Base-by-base conservation (phyloP, 306 rosid species). In the Cicer pinnatifidum region DNA sequence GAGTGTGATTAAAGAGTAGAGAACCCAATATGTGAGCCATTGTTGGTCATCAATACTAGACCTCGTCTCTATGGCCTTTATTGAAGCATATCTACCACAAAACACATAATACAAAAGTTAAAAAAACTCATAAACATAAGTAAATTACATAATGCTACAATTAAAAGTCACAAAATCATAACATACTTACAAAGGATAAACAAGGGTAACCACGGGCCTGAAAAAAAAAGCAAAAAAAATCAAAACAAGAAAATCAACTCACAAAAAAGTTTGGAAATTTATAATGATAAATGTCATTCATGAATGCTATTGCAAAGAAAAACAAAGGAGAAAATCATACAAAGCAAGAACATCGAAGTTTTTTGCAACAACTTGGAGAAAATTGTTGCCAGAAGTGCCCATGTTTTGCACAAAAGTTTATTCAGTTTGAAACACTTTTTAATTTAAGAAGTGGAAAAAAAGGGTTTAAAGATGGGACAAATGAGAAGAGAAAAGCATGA, bases 1-100 rank as follows among this genome's bases (percentile, higher is more conserved):
- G 76, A 94, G 89, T 43, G 97, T 89, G 28, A 88, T 85, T 48
- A 94, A 71, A 66, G 99, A 94, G 71, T 94, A 94, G 11, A 94
- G 88, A 81, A 91, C 95, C 97, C 97, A 94, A 79, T 94, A 94
- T 0, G 99, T 94, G 5, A 94, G 97, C 99, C 99, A 94, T 78
- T 94, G 96, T 23, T 94, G 93, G 58, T 94, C 97, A 77, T 94
- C 96, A 9, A 77, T 69, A 8, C 63, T 85, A 47, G 96, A 91
- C 80, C 66, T 86, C 40, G 87, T 94, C 87, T 94, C 97, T 75
- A 94, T 94, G 33, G 99, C 99, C 78, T 53, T 87, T 54, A 94
- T 82, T 1, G 96, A 94, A 73, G 99, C 96, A 77, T 91, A 81
- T 63, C 96, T 94, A 28, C 12, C 68, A 69, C 64, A 33, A 59